phyloP scores from a whole-genome alignment of 1,284 basidiomycete genomes.

The Tylopilus orsonianus region DNA sequence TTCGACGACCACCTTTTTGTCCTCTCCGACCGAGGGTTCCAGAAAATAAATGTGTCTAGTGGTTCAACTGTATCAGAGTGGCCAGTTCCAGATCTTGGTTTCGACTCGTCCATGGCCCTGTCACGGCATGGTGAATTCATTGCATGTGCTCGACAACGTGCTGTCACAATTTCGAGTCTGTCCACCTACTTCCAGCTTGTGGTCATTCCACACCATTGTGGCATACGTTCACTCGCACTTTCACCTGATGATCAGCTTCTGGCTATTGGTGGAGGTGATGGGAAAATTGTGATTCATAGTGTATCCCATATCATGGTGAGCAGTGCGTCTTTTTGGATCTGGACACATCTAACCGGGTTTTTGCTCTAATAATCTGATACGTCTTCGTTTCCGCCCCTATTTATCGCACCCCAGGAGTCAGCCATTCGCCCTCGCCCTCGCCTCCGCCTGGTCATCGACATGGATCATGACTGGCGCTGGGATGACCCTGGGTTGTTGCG shows the following conservation, averaged over 20 bases:
- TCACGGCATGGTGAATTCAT: neutral
- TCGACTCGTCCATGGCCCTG: neutral
- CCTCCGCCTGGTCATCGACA: too few species aligned
- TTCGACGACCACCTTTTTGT: neutral
- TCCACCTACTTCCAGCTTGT: neutral
- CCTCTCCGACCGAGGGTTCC: neutral
- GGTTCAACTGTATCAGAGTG: neutral
- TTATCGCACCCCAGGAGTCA: too few species aligned
- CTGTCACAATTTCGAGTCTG: neutral
- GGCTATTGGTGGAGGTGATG: neutral
- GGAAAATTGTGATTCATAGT: neutral
- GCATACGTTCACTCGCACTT: neutral
- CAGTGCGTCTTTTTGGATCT: too few species aligned
- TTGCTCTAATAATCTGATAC: too few species aligned
- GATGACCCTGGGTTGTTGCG: too few species aligned
- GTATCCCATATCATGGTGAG: too few species aligned
- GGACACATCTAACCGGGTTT: too few species aligned
- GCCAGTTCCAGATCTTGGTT: neutral
- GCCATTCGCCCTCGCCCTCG: too few species aligned
- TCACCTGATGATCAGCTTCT: neutral
- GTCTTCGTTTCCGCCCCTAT: too few species aligned
- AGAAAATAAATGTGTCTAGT: neutral
- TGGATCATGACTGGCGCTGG: too few species aligned
- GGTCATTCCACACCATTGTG: neutral
- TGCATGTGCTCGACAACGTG: neutral